These are phyloP conservation scores for Trichophyton rubrum DNA, from an alignment of 2,329 filamentous ascomycete genomes.

Conservation along the genomic window DNA sequence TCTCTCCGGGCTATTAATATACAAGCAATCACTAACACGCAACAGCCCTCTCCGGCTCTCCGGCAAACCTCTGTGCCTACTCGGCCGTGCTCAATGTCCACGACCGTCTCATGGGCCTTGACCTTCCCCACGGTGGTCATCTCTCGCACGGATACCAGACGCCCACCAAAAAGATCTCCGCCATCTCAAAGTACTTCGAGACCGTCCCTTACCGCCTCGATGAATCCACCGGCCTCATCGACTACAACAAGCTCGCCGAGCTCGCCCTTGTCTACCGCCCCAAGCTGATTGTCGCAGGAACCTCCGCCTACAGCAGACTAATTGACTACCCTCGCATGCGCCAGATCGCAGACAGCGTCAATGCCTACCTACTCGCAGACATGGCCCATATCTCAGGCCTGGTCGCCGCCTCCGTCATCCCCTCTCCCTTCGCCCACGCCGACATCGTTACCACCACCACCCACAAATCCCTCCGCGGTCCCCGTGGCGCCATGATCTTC, in stretches of 20 bases:
- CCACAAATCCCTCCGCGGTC: slow-evolving; percentile 96
- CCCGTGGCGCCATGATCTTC: slow-evolving; percentile 99
- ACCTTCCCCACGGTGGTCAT: slow-evolving; percentile 88
- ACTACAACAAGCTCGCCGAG: slow-evolving; percentile 87
- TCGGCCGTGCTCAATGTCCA: slow-evolving; percentile 92
- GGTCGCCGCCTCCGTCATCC: slow-evolving; percentile 83
- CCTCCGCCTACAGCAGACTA: slow-evolving; percentile 93
- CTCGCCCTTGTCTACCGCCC: slow-evolving; percentile 85
- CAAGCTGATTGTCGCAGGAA: slow-evolving; percentile 91
- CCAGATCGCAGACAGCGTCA: slow-evolving; percentile 84
- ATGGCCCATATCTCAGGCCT: slow-evolving; percentile 99
- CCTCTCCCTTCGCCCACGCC: slow-evolving; percentile 80
- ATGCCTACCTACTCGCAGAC: slow-evolving; percentile 89
- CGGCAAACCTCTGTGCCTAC: slow-evolving; percentile 71
- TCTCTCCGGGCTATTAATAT: not conserved
- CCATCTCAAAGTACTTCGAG: slow-evolving; percentile 97
- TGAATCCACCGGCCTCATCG: slow-evolving; percentile 74
- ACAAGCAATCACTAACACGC: not conserved
- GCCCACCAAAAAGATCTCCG: slow-evolving; percentile 89
- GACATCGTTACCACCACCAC: slow-evolving; percentile 98
- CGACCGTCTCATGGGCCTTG: slow-evolving; percentile 91
- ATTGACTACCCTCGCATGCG: slow-evolving; percentile 97
- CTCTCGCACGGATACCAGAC: slow-evolving; percentile 97
- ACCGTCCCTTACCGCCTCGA: slow-evolving; percentile 88
- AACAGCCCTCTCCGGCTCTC: slow-evolving; percentile 64